Conservation (phyloP, 345 rosid genomes). For the Gynandropsis gynandra region DNA sequence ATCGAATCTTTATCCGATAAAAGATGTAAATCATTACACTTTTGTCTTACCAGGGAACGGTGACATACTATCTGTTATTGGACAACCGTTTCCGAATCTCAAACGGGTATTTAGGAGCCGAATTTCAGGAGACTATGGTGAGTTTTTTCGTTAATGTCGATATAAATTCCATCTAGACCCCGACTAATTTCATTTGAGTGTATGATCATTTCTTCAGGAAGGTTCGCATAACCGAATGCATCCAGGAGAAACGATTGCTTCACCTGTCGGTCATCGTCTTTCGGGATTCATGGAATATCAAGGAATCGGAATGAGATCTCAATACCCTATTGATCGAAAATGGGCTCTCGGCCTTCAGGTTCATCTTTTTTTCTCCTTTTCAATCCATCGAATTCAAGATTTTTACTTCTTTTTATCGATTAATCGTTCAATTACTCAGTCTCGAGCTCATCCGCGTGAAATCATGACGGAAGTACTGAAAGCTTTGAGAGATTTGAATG, state of each 20-base stretch:
- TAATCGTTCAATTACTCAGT: constrained; percentile 34
- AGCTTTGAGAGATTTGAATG: constrained; percentile 79
- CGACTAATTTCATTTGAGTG: not conserved
- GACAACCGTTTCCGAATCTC: constrained; percentile 69
- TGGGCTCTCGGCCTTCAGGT: constrained; percentile 99
- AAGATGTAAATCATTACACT: too few species aligned
- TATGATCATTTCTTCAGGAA: constrained; percentile 40
- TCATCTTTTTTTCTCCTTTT: constrained; percentile 8
- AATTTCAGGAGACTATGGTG: constrained; percentile 71
- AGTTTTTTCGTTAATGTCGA: too few species aligned
- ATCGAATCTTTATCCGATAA: constrained; percentile 17
- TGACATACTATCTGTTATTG: constrained; percentile 77
- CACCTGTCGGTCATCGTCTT: constrained; percentile 51
- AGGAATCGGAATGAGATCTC: constrained; percentile 54
- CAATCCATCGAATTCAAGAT: not conserved
- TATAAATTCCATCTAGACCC: too few species aligned
- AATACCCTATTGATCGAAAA: constrained; percentile 58
- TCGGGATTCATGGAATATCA: constrained; percentile 67
- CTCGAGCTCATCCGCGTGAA: constrained; percentile 81
- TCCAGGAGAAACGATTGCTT: constrained; percentile 48
- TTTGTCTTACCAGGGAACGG: constrained; percentile 68
- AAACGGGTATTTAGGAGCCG: constrained; percentile 68
- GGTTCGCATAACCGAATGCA: constrained; percentile 52
- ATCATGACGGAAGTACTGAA: constrained; percentile 83
- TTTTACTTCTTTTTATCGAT: not conserved